Evolutionary conservation across 129 eudicot species (phyloP), one percentile per base, ranked within the genome.

Genomic region (Chrysanthemum lavandulifolium): DNA sequence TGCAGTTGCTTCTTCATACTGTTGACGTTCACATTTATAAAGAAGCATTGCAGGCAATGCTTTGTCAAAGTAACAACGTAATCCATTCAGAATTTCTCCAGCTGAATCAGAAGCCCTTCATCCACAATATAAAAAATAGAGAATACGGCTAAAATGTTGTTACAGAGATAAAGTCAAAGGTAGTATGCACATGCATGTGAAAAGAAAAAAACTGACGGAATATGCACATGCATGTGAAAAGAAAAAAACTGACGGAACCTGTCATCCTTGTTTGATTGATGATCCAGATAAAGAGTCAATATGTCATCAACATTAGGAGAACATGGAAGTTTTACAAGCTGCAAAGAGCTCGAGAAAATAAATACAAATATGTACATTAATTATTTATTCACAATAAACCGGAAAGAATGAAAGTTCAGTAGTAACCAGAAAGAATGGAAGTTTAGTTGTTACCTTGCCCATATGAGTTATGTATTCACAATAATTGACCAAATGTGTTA

Each of bases 321-420:
- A 12, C 97, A 87, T 5, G 97, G 97, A 81, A 90, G 91, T 73
- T 78, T 83, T 57, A 90, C 89, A 69, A 90, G 89, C 97, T 90
- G 89, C 80, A 76, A 27, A 58, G 62, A 49, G 60, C 49, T 40
- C 12, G 48, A 19, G 57, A 60, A 60, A 23, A 68, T 15, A 27
- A 62, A 68, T 57, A 58, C 43, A 68, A 40, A 52, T 27, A 76
- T 16, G 43, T 49, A 61, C 13, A 31, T 36, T 65, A 10, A 10
- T 65, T 10, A 47, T 54, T 54, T 51, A 13, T 55, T 15, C 8
- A 16, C 21, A 55, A 10, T n/a, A 55, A 55, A 55, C 61, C 60
- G 21, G 25, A 48, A 73, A 73, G 48, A 16, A 61, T 11, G 58
- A 21, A 56, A 56, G 11, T 10, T 10, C 10, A 59, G 31, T 59